A percentile compares a stretch with the other conserved stretches of the same genome.
These are phyloP conservation scores for Elongisporangium prolatum DNA, from an alignment of 352 stramenopile species.

Conservation along the genomic window DNA sequence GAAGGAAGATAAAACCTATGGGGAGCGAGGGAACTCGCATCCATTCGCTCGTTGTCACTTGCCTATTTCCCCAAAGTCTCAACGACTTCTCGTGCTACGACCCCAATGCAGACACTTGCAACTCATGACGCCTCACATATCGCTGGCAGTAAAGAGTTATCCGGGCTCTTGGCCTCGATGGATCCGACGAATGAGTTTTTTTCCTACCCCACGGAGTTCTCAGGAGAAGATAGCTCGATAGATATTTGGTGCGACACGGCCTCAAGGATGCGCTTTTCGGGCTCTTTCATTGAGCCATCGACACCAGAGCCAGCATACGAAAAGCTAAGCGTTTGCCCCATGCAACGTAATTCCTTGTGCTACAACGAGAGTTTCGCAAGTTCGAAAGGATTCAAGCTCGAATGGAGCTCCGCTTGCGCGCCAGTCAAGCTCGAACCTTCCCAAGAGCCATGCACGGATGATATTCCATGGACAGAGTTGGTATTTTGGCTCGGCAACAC, in stretches of 20 bases:
- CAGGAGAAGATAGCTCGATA: background rate
- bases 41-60: background rate
- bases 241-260: background rate
- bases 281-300: constrained; percentile 19
- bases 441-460: constrained; percentile 41
- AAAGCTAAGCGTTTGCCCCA: background rate
- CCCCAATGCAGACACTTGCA: background rate
- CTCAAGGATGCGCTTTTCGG: constrained; percentile 13
- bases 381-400: background rate
- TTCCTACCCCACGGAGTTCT: background rate
- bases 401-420: background rate
- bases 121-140: background rate
- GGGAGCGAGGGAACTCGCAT: background rate
- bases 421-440: constrained; percentile 34
- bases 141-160: background rate
- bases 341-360: background rate
- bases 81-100: background rate
- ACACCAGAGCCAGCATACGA: constrained; percentile 19
- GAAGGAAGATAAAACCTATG: background rate
- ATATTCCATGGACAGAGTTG: constrained; percentile 48
- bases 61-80: background rate
- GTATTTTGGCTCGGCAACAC: constrained; percentile 56
- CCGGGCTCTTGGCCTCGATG: background rate
- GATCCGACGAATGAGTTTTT: background rate
- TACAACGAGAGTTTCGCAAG: background rate